Base-by-base conservation (phyloP, 768 basidiomycete genomes). In the Cubamyces sp. region DNA sequence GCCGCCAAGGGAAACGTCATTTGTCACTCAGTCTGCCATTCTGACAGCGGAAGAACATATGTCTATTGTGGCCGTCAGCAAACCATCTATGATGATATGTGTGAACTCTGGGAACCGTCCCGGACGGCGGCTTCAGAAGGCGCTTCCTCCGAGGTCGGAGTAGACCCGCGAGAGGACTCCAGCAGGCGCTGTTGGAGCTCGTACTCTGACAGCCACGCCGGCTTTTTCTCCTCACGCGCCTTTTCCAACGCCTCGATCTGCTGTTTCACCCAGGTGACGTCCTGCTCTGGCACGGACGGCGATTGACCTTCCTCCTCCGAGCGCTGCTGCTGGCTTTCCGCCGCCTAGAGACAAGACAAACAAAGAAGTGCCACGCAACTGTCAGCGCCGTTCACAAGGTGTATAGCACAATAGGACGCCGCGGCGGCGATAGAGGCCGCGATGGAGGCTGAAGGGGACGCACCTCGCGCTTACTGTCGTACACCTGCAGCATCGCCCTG, bases 111-210 rank as follows among this genome's bases (percentile, higher is more conserved):
- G 5, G n/a, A 42, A 42, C 4, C 41, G 12, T 43, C 18, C 42
- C 18, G 19, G 16, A 43, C 19, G 16, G 16, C 42, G 42, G 42
- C 16, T 43, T 11, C 34, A 34, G 34, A 11, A 34, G 34, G 11
- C 34, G 34, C 34, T 34, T 34, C 34, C 8, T 5, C 6, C 6
- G 34, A 34, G 4, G 34, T 34, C 34, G 34, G 6, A 11, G 34
- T 9, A 34, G 34, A 9, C 34, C 1, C 34, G 9, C 6, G 9
- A 5, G 48, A 23, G 8, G 45, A 14, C 9, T 30, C 45, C 5
- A 56, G 54, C 34, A 62, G 25, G 16, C 61, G 61, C 46, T 63
- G 57, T 47, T 63, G 51, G 1, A 63, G 21, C 52, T 63, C 62
- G n/a, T 58, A 58, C 16, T 48, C 37, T 3, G 37, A 11, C 19